phyloP scores from a whole-genome alignment of 257 asterid genomes.

The Cinchona pubescens region DNA sequence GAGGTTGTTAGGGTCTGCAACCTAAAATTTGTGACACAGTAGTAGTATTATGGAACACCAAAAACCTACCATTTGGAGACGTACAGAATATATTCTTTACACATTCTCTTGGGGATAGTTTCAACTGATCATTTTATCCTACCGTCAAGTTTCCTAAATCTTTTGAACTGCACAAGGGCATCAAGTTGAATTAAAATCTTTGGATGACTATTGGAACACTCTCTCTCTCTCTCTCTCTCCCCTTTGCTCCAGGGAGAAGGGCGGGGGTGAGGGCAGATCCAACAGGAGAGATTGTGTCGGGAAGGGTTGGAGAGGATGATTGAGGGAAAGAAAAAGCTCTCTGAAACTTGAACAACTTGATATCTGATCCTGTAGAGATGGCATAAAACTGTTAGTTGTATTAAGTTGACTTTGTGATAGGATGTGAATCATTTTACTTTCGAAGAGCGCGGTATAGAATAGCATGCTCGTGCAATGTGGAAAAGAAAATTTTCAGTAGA shows the following conservation, averaged over 20 bases:
- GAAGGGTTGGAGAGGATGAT: not conserved
- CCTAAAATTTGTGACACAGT: too few species aligned
- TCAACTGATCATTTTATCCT: not conserved
- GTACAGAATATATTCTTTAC: not conserved
- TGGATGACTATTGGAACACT: not conserved
- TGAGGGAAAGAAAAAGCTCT: not conserved
- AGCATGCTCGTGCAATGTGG: not conserved
- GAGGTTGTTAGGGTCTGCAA: too few species aligned
- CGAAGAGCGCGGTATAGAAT: not conserved
- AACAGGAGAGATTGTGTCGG: too few species aligned
- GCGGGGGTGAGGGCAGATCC: not conserved
- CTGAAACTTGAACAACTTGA: not conserved
- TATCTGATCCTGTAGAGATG: not conserved
- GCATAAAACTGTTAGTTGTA: not conserved
- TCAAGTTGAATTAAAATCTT: not conserved
- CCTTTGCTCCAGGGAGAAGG: too few species aligned
- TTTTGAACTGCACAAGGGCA: not conserved
- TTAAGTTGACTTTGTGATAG: not conserved
- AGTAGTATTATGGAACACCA: too few species aligned
- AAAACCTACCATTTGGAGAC: too few species aligned
- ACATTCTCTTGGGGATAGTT: not conserved
- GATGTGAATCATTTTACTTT: not conserved
- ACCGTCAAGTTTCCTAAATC: not conserved
- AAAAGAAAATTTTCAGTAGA: too few species aligned
- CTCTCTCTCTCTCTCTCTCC: too few species aligned